Evolutionary conservation across 2,329 filamentous ascomycete species (phyloP), one percentile per base, ranked within the genome.

Genomic region (Epichloe glyceriae): DNA sequence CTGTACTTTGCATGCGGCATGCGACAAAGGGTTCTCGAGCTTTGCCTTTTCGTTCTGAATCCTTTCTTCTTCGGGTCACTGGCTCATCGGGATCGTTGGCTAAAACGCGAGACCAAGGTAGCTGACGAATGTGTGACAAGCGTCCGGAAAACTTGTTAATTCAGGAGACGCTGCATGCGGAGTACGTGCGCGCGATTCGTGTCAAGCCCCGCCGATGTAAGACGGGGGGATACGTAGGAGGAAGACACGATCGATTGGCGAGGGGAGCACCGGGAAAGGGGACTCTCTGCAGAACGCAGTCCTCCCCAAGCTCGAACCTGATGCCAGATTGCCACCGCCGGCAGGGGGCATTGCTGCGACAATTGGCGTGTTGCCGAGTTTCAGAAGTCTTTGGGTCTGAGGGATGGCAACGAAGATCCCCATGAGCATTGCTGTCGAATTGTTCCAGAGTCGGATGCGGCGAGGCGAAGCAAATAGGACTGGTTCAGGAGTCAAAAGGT

Each of bases 291-390:
- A 37, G 35, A 37, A 12, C n/a, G 35, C 64, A 0, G 64, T 30
- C 26, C 26, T 10, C 8, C 26, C 26, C 26, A 30, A 10, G 8
- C 26, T 10, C 26, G 26, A 30, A 30, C 26, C 26, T 30, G 26
- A 30, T 37, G 12, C 35, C 11, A 67, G 39, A 43, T 26, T 43
- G 19, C 8, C 41, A 20, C n/a, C 34, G 34, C 12, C 4, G 15
- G 26, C 19, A 50, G 30, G 33, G 40, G 47, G 19, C 40, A 33
- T 45, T 52, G 54, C 47, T 55, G 54, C 50, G 52, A 57, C 52
- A 55, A 43, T 51, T 50, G 51, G 47, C 46, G 55, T 57, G 46
- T 55, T 52, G 55, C 50, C 53, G 50, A 52, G 43, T 51, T 41
- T 47, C 46, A 34, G 48, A 49, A 38, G 33, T 44, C 26, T 22